Conservation (phyloP, 2,329 filamentous ascomycete species). For the Davidsoniella neocaledoniae region DNA sequence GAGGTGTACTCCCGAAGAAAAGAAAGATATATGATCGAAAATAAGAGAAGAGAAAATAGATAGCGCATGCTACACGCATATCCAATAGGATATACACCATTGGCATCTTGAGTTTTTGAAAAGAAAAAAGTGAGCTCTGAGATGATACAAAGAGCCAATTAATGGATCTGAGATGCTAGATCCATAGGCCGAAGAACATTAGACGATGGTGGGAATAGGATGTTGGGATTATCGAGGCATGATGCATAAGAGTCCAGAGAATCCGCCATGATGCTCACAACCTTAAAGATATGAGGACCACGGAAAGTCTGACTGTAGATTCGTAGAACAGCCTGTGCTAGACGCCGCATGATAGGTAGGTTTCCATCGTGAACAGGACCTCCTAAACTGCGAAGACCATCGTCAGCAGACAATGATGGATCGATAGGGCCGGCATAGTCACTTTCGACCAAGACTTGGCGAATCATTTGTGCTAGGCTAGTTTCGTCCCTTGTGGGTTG, state of each 20-base stretch:
- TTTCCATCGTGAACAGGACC: conserved; percentile 30
- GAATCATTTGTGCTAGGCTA: conserved; percentile 37
- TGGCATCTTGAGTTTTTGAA: too few species aligned
- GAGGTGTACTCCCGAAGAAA: too few species aligned
- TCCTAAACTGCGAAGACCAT: conserved; percentile 17
- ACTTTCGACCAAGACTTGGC: conserved; percentile 43
- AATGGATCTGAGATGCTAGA: background rate
- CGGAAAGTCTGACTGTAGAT: conserved; percentile 48
- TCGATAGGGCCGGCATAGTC: conserved; percentile 45
- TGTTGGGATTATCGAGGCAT: conserved; percentile 33
- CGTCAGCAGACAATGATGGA: conserved; percentile 29
- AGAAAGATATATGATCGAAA: too few species aligned
- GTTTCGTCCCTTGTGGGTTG: conserved; percentile 35
- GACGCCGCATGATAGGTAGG: conserved; percentile 33
- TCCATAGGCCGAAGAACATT: conserved; percentile 4
- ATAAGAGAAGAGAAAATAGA: too few species aligned
- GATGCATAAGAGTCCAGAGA: conserved; percentile 41
- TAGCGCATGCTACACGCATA: too few species aligned
- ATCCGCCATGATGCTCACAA: conserved; percentile 39
- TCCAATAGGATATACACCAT: too few species aligned
- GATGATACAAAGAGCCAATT: too few species aligned
- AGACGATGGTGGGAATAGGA: background rate
- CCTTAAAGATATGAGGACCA: conserved; percentile 42
- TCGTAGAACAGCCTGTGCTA: conserved; percentile 40
- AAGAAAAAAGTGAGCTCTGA: too few species aligned